Evolutionary conservation across 805 yeast genomes (phyloP), one percentile per base, ranked within the genome.

Genomic region (Zygoascus bituminiphila): DNA sequence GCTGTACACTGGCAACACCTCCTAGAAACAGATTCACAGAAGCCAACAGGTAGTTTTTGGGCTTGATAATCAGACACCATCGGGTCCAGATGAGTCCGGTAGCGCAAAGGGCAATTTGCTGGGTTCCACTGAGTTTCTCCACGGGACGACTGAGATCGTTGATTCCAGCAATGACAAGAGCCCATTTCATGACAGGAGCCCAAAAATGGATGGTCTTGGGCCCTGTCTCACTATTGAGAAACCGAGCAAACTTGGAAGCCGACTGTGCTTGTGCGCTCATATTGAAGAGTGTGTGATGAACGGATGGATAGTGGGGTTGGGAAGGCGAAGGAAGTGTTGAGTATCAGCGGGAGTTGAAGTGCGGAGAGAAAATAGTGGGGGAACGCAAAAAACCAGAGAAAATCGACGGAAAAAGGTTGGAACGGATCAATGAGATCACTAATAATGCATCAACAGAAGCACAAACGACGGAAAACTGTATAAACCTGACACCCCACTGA

Each of bases 11-110:
- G 2, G 98, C 96, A 43, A 94, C 95, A 26, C 82, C 71, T 22
- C 95, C 96, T 47, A 91, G 72, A 76, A 93, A 91, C 74, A 88
- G 88, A 70, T 91, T 91, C 48, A 91, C 98, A 24, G 91, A 79
- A 3, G 98, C 98, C 56, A 93, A 74, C 52, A 93, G 71, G 57
- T 76, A 74, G 69, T 91, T 91, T 69, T 84, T 82, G 38, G 98
- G 98, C 55, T 72, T 79, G 62, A 91, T 91, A 54, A 89, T 93
- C 68, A 89, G 78, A 14, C 96, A 88, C 98, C 98, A 91, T 67
- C 98, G 80, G 31, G 98, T 91, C 98, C 98, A 91, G 59, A 91
- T 88, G 47, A 79, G 79, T 48, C 97, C 98, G 1, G 98, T 91
- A 42, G 89, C 88, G 58, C 85, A 75, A 50, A 91, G 74, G 1